phyloP scores from a whole-genome alignment of 805 yeast genomes.

The Cyberlindnera euphorbiiphila region DNA sequence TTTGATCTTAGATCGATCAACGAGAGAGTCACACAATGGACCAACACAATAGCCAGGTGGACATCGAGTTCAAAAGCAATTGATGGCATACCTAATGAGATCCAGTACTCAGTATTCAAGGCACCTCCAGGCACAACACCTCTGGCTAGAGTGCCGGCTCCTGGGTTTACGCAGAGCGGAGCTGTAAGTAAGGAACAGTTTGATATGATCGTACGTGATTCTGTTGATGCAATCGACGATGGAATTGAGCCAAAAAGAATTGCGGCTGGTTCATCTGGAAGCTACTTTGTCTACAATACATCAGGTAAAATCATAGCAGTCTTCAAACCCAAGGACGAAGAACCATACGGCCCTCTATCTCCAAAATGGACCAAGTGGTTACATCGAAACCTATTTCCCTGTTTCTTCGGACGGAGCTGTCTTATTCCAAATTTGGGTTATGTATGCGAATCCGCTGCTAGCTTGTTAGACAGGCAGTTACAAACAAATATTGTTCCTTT shows the following conservation, averaged over 20 bases:
- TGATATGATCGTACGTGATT: constrained; percentile 38
- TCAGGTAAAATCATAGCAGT: constrained; percentile 46
- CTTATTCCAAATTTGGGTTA: constrained; percentile 70
- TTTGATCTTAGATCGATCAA: constrained; percentile 22
- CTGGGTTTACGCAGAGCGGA: constrained; percentile 28
- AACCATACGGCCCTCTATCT: constrained; percentile 73
- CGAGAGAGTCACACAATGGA: constrained; percentile 28
- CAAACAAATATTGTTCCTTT: constrained; percentile 59
- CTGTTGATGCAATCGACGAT: constrained; percentile 43
- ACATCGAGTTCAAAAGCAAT: constrained; percentile 17
- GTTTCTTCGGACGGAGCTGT: constrained; percentile 72
- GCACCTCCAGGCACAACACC: constrained; percentile 33
- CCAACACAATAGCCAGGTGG: constrained; percentile 27
- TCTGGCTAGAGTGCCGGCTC: constrained; percentile 26
- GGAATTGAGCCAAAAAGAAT: constrained; percentile 50
- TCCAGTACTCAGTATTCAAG: constrained; percentile 54
- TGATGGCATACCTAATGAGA: constrained; percentile 35
- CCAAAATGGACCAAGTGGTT: constrained; percentile 82
- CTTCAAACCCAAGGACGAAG: constrained; percentile 78
- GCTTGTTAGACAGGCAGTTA: constrained; percentile 57
- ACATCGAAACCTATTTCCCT: constrained; percentile 70
- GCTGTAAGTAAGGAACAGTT: constrained; percentile 32
- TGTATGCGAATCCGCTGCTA: constrained; percentile 68
- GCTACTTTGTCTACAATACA: constrained; percentile 51
- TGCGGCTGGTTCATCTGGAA: constrained; percentile 65